phyloP scores from a whole-genome alignment of 306 rosid species.

The Lathyrus sativus region DNA sequence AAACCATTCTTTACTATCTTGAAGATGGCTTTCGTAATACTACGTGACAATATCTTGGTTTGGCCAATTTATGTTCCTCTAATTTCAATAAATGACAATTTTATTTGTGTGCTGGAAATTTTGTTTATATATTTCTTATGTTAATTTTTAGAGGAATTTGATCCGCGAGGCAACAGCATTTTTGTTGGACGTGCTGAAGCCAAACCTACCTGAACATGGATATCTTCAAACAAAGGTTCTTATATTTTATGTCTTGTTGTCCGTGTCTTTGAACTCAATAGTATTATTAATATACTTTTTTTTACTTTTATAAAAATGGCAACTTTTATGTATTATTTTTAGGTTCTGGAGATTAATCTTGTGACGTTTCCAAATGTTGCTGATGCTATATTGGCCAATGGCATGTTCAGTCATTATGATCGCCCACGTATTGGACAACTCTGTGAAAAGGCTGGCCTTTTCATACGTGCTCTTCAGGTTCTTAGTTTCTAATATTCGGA shows the following conservation, averaged over 20 bases:
- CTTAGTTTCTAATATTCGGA: conserved; percentile 33
- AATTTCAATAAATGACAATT: conserved; percentile 2
- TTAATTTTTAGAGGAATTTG: conserved; percentile 71
- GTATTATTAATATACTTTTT: background rate
- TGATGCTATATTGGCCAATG: conserved; percentile 95
- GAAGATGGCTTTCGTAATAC: conserved; percentile 14
- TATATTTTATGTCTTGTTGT: background rate
- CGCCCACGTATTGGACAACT: conserved; percentile 94
- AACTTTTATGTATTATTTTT: conserved; percentile 33
- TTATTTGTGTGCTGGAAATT: conserved; percentile 14
- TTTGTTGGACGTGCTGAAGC: conserved; percentile 89
- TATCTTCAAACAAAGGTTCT: conserved; percentile 86
- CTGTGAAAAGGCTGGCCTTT: conserved; percentile 92
- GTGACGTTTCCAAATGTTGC: conserved; percentile 98
- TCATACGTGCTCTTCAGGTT: conserved; percentile 89
- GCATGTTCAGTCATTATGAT: conserved; percentile 96
- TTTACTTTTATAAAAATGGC: background rate
- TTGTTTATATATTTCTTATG: conserved; percentile 30
- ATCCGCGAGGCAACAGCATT: conserved; percentile 97
- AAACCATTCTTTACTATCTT: background rate
- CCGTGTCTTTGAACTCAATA: conserved; percentile 2
- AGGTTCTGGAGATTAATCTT: conserved; percentile 95
- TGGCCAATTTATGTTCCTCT: conserved; percentile 3
- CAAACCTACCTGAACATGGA: conserved; percentile 86
- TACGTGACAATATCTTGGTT: conserved; percentile 24